phyloP scores from a whole-genome alignment of 495 filamentous ascomycete genomes.

The Penicillium coffeae region DNA sequence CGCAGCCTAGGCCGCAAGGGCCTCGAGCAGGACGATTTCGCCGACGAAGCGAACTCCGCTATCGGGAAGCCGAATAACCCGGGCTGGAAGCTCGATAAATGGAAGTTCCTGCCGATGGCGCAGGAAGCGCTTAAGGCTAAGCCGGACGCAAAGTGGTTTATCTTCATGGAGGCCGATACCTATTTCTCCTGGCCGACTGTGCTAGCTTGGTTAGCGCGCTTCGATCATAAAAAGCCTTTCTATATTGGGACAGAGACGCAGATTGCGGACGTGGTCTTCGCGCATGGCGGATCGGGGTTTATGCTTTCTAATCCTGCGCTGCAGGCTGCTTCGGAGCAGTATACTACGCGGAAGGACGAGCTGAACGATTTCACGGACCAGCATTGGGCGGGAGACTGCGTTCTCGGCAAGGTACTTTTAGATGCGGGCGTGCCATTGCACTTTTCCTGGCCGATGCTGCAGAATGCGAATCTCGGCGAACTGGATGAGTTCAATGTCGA shows the following conservation, averaged over 20 bases:
- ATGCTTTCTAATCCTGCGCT: constrained; percentile 56
- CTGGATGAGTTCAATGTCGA: constrained; percentile 39
- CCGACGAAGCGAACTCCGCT: constrained; percentile 43
- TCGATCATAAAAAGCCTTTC: constrained; percentile 46
- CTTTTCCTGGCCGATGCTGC: constrained; percentile 50
- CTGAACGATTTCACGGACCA: constrained; percentile 51
- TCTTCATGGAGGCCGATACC: constrained; percentile 69
- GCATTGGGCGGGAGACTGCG: constrained; percentile 67
- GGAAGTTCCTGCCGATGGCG: constrained; percentile 57
- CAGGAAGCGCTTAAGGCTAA: constrained; percentile 40
- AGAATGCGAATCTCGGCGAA: constrained; percentile 43
- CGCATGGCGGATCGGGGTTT: constrained; percentile 67
- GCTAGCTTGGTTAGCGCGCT: constrained; percentile 49
- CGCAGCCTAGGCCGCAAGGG: constrained; percentile 35
- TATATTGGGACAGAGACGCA: constrained; percentile 60
- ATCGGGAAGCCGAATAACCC: constrained; percentile 47
- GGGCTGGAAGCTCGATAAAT: constrained; percentile 57
- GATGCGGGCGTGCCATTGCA: constrained; percentile 50
- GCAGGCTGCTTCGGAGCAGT: constrained; percentile 41
- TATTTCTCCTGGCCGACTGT: constrained; percentile 62
- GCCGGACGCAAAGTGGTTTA: constrained; percentile 58
- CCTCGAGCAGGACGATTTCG: constrained; percentile 36
- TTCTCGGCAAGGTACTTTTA: constrained; percentile 55
- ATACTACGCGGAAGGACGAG: constrained; percentile 40
- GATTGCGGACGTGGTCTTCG: constrained; percentile 54